Evolutionary conservation across 2,329 filamentous ascomycete genomes (phyloP), one percentile per base, ranked within the genome.

Genomic region (Beauveria scarabaeidicola): DNA sequence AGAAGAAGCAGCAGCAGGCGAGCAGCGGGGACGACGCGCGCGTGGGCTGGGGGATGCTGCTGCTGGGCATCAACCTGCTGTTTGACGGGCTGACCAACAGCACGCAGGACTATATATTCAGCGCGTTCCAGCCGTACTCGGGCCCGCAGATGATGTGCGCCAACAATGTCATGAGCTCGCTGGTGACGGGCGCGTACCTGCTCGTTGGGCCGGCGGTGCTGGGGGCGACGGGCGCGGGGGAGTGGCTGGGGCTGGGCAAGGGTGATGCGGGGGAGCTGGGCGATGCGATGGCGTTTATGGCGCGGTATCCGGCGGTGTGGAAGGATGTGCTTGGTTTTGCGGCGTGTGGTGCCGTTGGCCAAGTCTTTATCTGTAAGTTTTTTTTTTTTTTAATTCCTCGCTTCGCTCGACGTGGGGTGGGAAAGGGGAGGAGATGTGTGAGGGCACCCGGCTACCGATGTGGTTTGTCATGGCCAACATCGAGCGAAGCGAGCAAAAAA

Each of bases 71-170:
- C 69, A 99, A 99, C 73, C 80, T 99, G 55, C 82, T 99, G 21
- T 94, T 99, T 68, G 94, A 99, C 72, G 94, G 94, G 64, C 80
- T 99, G 58, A 97, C 93, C 61, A 99, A 99, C 74, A 91, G 88
- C 58, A 96, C 93, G 2, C 94, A 99, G 78, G 94, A 99, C 74
- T 87, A 96, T 73, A 91, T 99, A 72, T 97, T 97, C 72, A 75
- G 76, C 64, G 80, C 84, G 7, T 96, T 91, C 75, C 85, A 84
- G 64, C 86, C 87, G 15, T 97, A 94, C 72, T 84, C 85, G 3
- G 94, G 94, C 10, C 91, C 93, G 61, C 94, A 99, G 81, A 99
- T 99, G 94, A 99, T 99, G 94, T 95, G 92, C 71, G 92, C 93
- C 43, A 91, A 97, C 74, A 99, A 97, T 72, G 78, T 96, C 59